A percentile compares a stretch with the other conserved stretches of the same genome.
These are phyloP conservation scores for Ceratocystis papillata DNA, from an alignment of 2,329 filamentous ascomycete genomes.

Conservation along the genomic window DNA sequence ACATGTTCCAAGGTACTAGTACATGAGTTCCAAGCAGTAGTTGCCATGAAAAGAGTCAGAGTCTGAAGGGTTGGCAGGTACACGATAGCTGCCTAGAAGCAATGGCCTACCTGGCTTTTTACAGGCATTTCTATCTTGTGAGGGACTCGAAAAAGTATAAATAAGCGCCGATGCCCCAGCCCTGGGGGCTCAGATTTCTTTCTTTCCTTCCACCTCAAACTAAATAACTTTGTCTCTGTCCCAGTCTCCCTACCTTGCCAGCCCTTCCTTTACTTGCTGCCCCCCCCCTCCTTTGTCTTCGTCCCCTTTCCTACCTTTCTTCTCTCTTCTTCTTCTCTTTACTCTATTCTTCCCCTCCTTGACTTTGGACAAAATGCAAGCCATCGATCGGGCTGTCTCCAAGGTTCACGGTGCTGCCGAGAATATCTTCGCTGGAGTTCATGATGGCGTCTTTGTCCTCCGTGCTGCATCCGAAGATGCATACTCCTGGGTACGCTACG, in stretches of 20 bases:
- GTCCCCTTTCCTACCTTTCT: neutral
- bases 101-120: too few species aligned
- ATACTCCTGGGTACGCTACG: slow-evolving; percentile 8
- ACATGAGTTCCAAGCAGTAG: too few species aligned
- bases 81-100: too few species aligned
- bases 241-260: neutral
- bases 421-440: neutral
- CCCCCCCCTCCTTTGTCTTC: neutral
- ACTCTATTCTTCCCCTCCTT: neutral
- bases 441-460: slow-evolving; percentile 5
- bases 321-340: neutral
- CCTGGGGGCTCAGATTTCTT: neutral
- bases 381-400: neutral
- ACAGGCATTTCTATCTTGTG: neutral
- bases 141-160: neutral
- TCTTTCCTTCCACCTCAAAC: neutral
- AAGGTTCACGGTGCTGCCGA: neutral
- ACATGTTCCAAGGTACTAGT: too few species aligned
- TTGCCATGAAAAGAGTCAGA: too few species aligned
- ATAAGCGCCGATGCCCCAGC: neutral
- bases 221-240: neutral
- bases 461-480: neutral
- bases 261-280: neutral
- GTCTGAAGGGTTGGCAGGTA: too few species aligned
- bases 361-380: neutral